phyloP scores from a whole-genome alignment of 306 rosid species.

The Prunus mira region DNA sequence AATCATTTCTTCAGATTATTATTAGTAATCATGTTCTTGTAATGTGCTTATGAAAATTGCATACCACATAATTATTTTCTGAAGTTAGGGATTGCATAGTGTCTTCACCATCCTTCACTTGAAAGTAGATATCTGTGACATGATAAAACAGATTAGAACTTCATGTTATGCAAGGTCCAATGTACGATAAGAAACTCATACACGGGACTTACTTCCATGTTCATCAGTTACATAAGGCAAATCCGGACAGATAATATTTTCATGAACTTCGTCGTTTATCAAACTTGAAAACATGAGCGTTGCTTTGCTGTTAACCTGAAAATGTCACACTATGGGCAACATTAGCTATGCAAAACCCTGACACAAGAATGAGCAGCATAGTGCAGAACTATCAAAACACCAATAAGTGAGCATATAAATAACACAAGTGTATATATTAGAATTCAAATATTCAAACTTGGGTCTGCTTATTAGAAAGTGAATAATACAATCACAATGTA shows the following conservation, averaged over 20 bases:
- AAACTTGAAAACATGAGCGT: conserved; percentile 74
- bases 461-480: conserved; percentile 16
- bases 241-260: conserved; percentile 86
- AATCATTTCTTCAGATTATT: not conserved
- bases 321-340: conserved; percentile 30
- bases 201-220: conserved; percentile 78
- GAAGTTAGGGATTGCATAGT: conserved; percentile 66
- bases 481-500: conserved; percentile 6
- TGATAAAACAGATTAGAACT: conserved; percentile 20
- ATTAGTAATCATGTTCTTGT: not conserved
- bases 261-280: conserved; percentile 69
- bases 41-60: conserved; percentile 18
- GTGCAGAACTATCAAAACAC: not conserved
- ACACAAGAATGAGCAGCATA: not conserved
- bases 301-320: conserved; percentile 90
- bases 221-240: conserved; percentile 92
- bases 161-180: conserved; percentile 23
- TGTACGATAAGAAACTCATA: conserved; percentile 24
- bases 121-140: conserved; percentile 84
- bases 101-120: conserved; percentile 71
- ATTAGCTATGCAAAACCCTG: conserved; percentile 30
- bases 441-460: not conserved
- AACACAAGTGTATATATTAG: not conserved
- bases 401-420: not conserved
- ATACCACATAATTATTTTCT: conserved; percentile 87